Evolutionary conservation across 1,284 basidiomycete genomes (phyloP).

Genomic region (Ganoderma leucocontextum): DNA sequence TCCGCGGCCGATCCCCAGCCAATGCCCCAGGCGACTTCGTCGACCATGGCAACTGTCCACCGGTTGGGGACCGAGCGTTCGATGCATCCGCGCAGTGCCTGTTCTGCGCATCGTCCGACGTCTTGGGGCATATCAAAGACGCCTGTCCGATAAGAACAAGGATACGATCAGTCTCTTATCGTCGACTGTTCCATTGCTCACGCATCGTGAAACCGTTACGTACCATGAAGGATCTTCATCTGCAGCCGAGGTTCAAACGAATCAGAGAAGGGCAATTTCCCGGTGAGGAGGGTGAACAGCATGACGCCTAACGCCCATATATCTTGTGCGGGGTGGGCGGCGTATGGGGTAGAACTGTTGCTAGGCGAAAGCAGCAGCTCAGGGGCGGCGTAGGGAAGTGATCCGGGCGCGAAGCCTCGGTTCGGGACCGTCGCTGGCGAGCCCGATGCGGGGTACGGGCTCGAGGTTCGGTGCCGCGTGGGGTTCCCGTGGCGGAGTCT

Average conservation of each 20-base stretch:
- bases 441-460: slow-evolving; percentile 52
- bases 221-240: slow-evolving; percentile 89
- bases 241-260: slow-evolving; percentile 89
- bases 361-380: slow-evolving; percentile 66
- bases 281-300: slow-evolving; percentile 84
- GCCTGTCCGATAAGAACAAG: slow-evolving; percentile 49
- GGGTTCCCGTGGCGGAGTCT: slow-evolving; percentile 48
- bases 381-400: slow-evolving; percentile 90
- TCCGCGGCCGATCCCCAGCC: slow-evolving; percentile 73
- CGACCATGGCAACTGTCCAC: slow-evolving; percentile 81
- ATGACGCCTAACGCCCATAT: slow-evolving; percentile 94
- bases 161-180: slow-evolving; percentile 22
- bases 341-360: slow-evolving; percentile 38
- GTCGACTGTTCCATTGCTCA: slow-evolving; percentile 1
- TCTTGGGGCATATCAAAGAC: slow-evolving; percentile 63
- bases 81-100: slow-evolving; percentile 80
- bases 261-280: slow-evolving; percentile 85
- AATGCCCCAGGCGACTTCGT: slow-evolving; percentile 81
- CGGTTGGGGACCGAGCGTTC: slow-evolving; percentile 64
- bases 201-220: slow-evolving; percentile 40
- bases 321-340: slow-evolving; percentile 79
- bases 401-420: slow-evolving; percentile 77
- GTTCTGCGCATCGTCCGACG: slow-evolving; percentile 75
- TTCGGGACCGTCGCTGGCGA: slow-evolving; percentile 37
- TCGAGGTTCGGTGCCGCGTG: slow-evolving; percentile 65